Conservation (phyloP, 306 rosid genomes). For the Casuarina equisetifolia region DNA sequence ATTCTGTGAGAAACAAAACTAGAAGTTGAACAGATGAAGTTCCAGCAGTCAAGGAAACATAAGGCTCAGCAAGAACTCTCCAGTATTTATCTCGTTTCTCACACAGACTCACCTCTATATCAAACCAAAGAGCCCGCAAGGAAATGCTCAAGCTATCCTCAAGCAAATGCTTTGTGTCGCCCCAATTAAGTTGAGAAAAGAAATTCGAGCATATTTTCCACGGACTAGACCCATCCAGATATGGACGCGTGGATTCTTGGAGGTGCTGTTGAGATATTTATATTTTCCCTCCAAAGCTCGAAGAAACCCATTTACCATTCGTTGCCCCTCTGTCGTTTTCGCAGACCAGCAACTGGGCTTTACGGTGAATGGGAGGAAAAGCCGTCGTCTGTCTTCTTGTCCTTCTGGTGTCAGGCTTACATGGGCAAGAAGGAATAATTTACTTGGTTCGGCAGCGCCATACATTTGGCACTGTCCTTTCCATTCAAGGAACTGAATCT, state of each 20-base stretch:
- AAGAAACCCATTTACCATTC: neutral
- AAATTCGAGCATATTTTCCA: slow-evolving; percentile 34
- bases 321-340: neutral
- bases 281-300: neutral
- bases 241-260: slow-evolving; percentile 33
- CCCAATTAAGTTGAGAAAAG: neutral
- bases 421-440: no score
- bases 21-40: neutral
- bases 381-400: neutral
- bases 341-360: no score
- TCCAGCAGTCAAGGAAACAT: neutral
- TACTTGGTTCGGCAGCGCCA: no score
- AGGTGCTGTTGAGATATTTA: neutral
- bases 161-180: no score
- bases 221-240: neutral
- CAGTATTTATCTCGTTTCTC: neutral
- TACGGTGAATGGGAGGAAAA: neutral
- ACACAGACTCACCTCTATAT: neutral
- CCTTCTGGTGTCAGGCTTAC: no score
- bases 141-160: slow-evolving; percentile 22
- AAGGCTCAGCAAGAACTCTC: neutral
- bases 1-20: neutral
- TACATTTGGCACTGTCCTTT: no score
- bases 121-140: slow-evolving; percentile 12
- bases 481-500: no score